Conservation (phyloP, 805 yeast species). For the Debaryomyces castellii region DNA sequence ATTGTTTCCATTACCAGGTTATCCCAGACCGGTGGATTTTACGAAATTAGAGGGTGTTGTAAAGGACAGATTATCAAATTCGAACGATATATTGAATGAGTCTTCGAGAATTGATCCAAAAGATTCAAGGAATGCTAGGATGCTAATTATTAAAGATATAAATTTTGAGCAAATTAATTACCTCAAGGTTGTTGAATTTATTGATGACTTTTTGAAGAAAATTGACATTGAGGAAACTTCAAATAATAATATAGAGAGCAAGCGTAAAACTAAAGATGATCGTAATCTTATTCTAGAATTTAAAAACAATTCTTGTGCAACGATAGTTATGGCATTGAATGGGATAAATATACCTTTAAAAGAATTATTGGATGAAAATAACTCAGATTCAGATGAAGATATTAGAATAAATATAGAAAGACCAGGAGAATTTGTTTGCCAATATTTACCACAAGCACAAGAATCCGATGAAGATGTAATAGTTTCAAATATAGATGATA, state of each 20-base stretch:
- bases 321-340: conserved; percentile 48
- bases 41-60: conserved; percentile 41
- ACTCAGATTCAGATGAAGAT: conserved; percentile 9
- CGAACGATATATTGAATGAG: conserved; percentile 31
- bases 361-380: conserved; percentile 23
- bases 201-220: conserved; percentile 45
- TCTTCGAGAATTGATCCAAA: conserved; percentile 37
- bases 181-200: conserved; percentile 40
- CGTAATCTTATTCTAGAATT: conserved; percentile 50
- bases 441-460: conserved; percentile 17
- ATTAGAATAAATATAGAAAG: conserved; percentile 16
- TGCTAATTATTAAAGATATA: conserved; percentile 29
- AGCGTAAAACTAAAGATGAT: conserved; percentile 36
- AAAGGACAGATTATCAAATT: conserved; percentile 29
- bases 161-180: conserved; percentile 33
- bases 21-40: conserved; percentile 45
- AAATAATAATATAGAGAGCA: conserved; percentile 29
- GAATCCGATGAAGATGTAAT: conserved; percentile 16
- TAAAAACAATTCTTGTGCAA: conserved; percentile 51
- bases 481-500: conserved; percentile 36
- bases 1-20: conserved; percentile 73
- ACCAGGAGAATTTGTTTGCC: conserved; percentile 38
- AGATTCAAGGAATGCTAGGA: conserved; percentile 34
- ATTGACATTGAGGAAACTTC: conserved; percentile 43
- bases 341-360: conserved; percentile 27